Percentiles rank a stretch among this genome's conserved stretches.
Conservation (phyloP, 2,329 filamentous ascomycete genomes). For the Rosellinia necatrix region DNA sequence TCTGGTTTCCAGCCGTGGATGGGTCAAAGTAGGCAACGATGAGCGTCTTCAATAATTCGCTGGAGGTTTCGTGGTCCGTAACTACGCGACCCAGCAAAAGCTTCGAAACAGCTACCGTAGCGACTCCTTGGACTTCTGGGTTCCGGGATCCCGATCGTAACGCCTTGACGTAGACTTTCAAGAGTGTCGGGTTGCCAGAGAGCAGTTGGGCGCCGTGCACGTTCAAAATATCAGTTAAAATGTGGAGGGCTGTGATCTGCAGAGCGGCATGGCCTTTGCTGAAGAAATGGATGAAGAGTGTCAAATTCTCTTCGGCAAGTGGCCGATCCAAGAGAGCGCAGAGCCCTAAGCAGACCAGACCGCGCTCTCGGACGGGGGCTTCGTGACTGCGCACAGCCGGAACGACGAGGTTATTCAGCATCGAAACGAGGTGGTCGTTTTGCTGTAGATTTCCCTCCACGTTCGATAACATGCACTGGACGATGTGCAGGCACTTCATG, state of each 20-base stretch:
- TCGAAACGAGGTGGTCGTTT: slow-evolving; percentile 90
- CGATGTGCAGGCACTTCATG: slow-evolving; percentile 97
- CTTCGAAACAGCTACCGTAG: slow-evolving; percentile 82
- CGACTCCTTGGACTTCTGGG: slow-evolving; percentile 77
- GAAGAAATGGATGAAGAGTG: slow-evolving; percentile 94
- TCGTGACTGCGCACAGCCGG: slow-evolving; percentile 94
- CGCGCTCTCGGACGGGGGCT: slow-evolving; percentile 87
- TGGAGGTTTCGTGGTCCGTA: slow-evolving; percentile 66
- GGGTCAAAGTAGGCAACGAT: slow-evolving; percentile 90
- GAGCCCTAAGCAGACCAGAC: slow-evolving; percentile 85
- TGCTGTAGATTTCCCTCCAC: slow-evolving; percentile 85
- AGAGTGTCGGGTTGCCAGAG: slow-evolving; percentile 67
- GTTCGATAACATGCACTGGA: slow-evolving; percentile 96
- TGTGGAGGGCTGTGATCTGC: slow-evolving; percentile 88
- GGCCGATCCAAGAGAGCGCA: slow-evolving; percentile 91
- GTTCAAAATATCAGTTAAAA: slow-evolving; percentile 89
- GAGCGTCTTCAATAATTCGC: slow-evolving; percentile 81
- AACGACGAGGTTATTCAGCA: slow-evolving; percentile 96
- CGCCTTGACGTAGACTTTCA: slow-evolving; percentile 85
- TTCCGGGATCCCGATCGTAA: slow-evolving; percentile 73
- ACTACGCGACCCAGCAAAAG: slow-evolving; percentile 81
- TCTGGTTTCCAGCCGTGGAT: slow-evolving; percentile 76
- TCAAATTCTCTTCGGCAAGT: slow-evolving; percentile 88
- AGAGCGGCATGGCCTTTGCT: slow-evolving; percentile 87
- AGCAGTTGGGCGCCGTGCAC: slow-evolving; percentile 83